Evolutionary conservation across 2,329 filamentous ascomycete species (phyloP).

Genomic region (Fusarium sp.): DNA sequence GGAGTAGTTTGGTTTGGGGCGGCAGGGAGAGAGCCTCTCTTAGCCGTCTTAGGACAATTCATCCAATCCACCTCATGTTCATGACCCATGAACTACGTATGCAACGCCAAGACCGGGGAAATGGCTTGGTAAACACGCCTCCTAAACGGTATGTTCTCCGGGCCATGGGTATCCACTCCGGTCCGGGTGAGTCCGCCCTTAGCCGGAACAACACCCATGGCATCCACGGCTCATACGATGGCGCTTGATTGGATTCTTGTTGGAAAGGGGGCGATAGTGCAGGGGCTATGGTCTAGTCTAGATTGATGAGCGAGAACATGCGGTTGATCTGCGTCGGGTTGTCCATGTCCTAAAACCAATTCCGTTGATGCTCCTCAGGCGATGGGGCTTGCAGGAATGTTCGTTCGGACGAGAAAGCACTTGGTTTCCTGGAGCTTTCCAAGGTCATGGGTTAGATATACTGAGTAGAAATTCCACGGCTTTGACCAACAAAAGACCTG

Average conservation of each 20-base stretch:
- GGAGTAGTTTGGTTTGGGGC: not conserved
- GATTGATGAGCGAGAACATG: not conserved
- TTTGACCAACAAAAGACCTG: too few species aligned
- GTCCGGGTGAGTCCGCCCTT: slow-evolving; percentile 13
- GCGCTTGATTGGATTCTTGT: too few species aligned
- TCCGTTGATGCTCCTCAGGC: too few species aligned
- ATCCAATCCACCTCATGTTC: not conserved
- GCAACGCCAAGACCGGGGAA: not conserved
- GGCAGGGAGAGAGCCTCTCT: too few species aligned
- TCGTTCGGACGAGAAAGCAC: too few species aligned
- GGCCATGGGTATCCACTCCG: not conserved
- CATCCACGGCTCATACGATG: not conserved
- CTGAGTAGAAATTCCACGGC: too few species aligned
- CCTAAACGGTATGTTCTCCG: not conserved
- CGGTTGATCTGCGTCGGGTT: not conserved
- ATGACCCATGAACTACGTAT: not conserved
- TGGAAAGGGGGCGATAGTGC: not conserved
- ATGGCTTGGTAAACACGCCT: not conserved
- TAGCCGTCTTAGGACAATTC: not conserved
- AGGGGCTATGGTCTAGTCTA: not conserved
- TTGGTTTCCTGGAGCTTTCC: too few species aligned
- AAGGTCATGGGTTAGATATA: too few species aligned
- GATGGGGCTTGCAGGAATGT: too few species aligned
- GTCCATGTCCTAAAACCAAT: not conserved
- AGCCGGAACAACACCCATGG: not conserved